Percentiles rank a stretch among this genome's conserved stretches.
Conservation (phyloP, 164 flowering plant species). For the Stephania yunnanensis region DNA sequence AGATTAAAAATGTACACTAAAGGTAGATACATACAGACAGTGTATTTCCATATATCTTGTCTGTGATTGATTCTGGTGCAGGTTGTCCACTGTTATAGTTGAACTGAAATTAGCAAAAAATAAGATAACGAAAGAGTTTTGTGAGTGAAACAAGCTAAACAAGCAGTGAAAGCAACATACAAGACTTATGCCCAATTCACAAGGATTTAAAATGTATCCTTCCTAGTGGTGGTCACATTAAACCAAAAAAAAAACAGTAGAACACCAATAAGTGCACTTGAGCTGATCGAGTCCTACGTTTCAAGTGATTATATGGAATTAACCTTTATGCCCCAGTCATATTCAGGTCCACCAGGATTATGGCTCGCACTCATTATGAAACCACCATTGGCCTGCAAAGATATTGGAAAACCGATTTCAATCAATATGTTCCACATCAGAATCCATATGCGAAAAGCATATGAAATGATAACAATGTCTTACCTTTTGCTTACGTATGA, state of each 20-base stretch:
- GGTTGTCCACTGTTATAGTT: constrained; percentile 99
- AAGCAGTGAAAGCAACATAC: constrained; percentile 5
- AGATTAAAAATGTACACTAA: not conserved
- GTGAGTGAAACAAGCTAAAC: not conserved
- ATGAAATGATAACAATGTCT: constrained; percentile 12
- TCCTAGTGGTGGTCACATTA: not conserved
- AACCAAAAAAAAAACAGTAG: not conserved
- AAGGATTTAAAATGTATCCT: not conserved
- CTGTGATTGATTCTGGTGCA: constrained; percentile 95
- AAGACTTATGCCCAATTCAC: not conserved
- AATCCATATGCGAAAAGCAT: constrained; percentile 2
- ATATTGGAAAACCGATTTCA: not conserved
- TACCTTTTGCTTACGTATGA: constrained; percentile 84
- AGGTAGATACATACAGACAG: constrained; percentile 61
- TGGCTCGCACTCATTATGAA: constrained; percentile 99
- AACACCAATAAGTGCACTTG: not conserved
- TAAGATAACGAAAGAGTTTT: not conserved
- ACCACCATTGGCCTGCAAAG: constrained; percentile 91
- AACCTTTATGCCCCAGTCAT: constrained; percentile 99
- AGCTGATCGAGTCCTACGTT: not conserved
- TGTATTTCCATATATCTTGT: constrained; percentile 96
- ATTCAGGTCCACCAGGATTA: constrained; percentile 98
- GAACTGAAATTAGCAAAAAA: constrained; percentile 44
- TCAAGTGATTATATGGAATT: constrained; percentile 5
- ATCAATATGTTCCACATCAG: not conserved